Evolutionary conservation across 805 yeast genomes (phyloP).

Genomic region (Suhomyces xylopsoci): DNA sequence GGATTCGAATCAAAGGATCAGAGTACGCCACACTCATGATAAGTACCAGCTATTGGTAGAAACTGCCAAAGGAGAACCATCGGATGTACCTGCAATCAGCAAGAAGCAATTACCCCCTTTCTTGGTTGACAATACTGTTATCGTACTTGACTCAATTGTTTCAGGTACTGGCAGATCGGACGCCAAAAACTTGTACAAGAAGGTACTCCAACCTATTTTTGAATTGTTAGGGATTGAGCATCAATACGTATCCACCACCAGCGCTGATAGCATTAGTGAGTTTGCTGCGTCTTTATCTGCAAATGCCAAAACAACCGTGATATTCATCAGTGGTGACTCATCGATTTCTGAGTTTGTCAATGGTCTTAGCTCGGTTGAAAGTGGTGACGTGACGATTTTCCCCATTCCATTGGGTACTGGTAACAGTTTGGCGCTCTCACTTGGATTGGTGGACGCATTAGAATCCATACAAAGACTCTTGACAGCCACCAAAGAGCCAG

Average conservation of each 20-base stretch:
- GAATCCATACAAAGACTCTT: conserved; percentile 36
- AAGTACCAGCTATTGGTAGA: not conserved
- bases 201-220: conserved; percentile 49
- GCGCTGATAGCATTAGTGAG: conserved; percentile 36
- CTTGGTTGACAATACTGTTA: conserved; percentile 13
- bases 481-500: conserved; percentile 15
- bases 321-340: conserved; percentile 84
- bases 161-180: conserved; percentile 46
- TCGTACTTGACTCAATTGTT: conserved; percentile 46
- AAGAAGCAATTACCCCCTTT: conserved; percentile 2
- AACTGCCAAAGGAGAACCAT: not conserved
- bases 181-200: conserved; percentile 34
- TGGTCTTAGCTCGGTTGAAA: conserved; percentile 20
- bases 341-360: conserved; percentile 76
- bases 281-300: conserved; percentile 33
- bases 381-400: conserved; percentile 21
- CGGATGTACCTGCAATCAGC: not conserved
- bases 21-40: conserved; percentile 3
- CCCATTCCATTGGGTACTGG: conserved; percentile 82
- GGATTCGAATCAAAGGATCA: conserved; percentile 5
- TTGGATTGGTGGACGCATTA: conserved; percentile 34
- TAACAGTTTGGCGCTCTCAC: conserved; percentile 70
- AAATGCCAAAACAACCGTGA: conserved; percentile 35
- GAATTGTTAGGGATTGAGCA: conserved; percentile 32
- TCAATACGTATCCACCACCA: conserved; percentile 42